These are phyloP conservation scores for Candida quercuum DNA, from an alignment of 805 yeast species.

Conservation along the genomic window DNA sequence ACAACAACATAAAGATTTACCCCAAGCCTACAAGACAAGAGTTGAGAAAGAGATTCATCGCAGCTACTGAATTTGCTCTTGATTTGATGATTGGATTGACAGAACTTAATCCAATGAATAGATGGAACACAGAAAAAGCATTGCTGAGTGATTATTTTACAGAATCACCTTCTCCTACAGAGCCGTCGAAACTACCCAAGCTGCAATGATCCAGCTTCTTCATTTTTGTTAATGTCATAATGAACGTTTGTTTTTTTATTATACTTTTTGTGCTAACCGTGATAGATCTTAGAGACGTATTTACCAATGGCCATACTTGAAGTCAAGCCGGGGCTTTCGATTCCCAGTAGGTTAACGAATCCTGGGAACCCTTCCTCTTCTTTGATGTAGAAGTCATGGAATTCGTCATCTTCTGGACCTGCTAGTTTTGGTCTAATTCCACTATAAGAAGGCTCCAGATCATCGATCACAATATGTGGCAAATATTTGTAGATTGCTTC, in stretches of 20 bases:
- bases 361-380: slow-evolving; percentile 72
- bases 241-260: no score
- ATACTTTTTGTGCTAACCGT: slow-evolving; percentile 5
- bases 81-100: slow-evolving; percentile 71
- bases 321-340: slow-evolving; percentile 90
- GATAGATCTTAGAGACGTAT: slow-evolving; percentile 42
- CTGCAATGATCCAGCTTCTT: no score
- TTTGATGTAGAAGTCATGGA: slow-evolving; percentile 69
- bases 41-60: slow-evolving; percentile 75
- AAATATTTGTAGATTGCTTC: slow-evolving; percentile 57
- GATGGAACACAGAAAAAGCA: slow-evolving; percentile 63
- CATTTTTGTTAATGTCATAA: no score
- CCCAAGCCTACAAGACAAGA: slow-evolving; percentile 83
- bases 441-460: slow-evolving; percentile 61
- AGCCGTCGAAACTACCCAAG: slow-evolving; percentile 56
- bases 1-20: slow-evolving; percentile 65
- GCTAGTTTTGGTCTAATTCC: slow-evolving; percentile 82
- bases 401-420: slow-evolving; percentile 37
- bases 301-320: slow-evolving; percentile 79
- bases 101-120: slow-evolving; percentile 67
- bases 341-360: slow-evolving; percentile 73
- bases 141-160: slow-evolving; percentile 61
- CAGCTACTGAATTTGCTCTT: slow-evolving; percentile 83
- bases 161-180: slow-evolving; percentile 73
- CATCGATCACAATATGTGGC: slow-evolving; percentile 48